Evolutionary conservation across 202 grass and related monocot genomes (phyloP), one percentile per base, ranked within the genome.

Genomic region (Setaria viridis): DNA sequence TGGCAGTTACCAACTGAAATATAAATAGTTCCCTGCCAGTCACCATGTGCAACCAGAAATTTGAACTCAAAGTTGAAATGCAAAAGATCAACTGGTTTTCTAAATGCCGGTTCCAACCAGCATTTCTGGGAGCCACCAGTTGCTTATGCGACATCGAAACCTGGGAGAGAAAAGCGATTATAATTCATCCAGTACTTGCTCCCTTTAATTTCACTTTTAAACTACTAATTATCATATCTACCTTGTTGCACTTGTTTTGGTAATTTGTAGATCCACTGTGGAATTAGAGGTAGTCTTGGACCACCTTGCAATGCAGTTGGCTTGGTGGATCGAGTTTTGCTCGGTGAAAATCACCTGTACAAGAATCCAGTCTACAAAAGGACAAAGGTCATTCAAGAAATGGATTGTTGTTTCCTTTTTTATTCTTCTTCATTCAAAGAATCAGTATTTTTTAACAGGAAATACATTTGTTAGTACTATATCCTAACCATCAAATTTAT

Each of bases 251-350:
- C 70, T 84, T 92, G 29, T 70, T 92, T 41, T 71, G 76, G 19
- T 73, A 66, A 79, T 62, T 89, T 68, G 53, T 84, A 99, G 93
- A 77, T 99, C 10, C 79, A 92, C 37, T 99, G 96, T 89, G 90
- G 84, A 69, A 82, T 95, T 70, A 91, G 91, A 85, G 91, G 96
- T 91, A 92, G 87, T 77, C 77, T 99, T 87, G 88, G 87, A 59
- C 96, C 96, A 71, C 93, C 96, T 82, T 99, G 96, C 87, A 96
- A 99, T 80, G 93, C 87, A 80, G 93, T 99, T 58, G 93, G 93
- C 15, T 96, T 90, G 20, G 70, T 96, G 66, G 93, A 95, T 84
- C 88, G 96, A 56, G 11, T 91, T 74, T 76, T 99, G 43, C 91
- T 95, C 5, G 91, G 96, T 82, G 91, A 94, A 90, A 91, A 89